Percentiles rank a stretch among this genome's conserved stretches.
Evolutionary conservation across 805 yeast genomes (phyloP).

Genomic region (Starmerella bacillaris): DNA sequence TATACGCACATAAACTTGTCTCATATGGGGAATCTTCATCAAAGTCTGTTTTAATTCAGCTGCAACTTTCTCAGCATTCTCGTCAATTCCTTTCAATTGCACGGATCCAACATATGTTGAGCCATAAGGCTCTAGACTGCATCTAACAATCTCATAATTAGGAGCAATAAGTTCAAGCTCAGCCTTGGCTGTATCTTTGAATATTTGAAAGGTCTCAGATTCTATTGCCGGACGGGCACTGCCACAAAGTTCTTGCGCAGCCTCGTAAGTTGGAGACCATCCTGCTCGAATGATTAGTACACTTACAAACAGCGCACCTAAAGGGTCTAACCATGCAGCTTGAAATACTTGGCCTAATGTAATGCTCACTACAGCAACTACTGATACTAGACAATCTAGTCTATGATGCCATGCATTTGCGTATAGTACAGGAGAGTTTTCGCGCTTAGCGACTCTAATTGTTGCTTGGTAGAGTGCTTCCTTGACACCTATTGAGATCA

Average conservation of each 20-base stretch:
- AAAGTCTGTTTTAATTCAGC: conserved; percentile 9
- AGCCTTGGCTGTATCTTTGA: conserved; percentile 6
- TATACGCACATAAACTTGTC: conserved; percentile 14
- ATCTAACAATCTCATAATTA: conserved; percentile 6
- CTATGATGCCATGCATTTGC: conserved; percentile 99
- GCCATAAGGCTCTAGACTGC: conserved; percentile 17
- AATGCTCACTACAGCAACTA: conserved; percentile 77
- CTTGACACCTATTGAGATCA: conserved; percentile 68
- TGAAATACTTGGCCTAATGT: conserved; percentile 65
- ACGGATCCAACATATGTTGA: conserved; percentile 16
- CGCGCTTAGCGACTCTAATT: conserved; percentile 51
- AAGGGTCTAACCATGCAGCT: conserved; percentile 72
- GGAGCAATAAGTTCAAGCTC: conserved; percentile 9
- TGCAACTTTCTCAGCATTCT: conserved; percentile 12
- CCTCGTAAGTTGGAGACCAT: conserved; percentile 45
- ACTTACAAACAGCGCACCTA: conserved; percentile 82
- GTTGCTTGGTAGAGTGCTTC: conserved; percentile 81
- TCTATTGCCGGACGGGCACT: conserved; percentile 20
- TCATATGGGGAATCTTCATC: conserved; percentile 12
- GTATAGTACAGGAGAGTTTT: conserved; percentile 72
- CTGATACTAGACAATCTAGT: conserved; percentile 79
- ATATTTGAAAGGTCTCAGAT: conserved; percentile 10
- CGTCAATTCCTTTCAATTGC: conserved; percentile 9
- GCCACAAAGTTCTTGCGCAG: conserved; percentile 66
- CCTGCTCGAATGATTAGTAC: conserved; percentile 72